A percentile compares a stretch with the other conserved stretches of the same genome.
These are phyloP conservation scores for Passiflora organensis DNA, from an alignment of 345 rosid species.

Conservation along the genomic window DNA sequence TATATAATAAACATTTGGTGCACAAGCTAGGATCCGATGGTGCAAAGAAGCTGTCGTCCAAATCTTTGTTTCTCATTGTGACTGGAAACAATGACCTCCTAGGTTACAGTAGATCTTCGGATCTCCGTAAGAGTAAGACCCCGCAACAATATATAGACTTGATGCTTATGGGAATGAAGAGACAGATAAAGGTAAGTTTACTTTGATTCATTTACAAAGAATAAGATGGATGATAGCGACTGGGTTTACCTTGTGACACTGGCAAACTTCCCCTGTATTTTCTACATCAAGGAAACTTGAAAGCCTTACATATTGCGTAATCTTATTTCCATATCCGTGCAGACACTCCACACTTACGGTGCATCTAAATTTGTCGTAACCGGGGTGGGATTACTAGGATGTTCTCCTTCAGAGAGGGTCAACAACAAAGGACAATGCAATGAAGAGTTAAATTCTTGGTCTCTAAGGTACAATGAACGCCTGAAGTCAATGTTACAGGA, in stretches of 20 bases:
- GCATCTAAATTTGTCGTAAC: constrained; percentile 50
- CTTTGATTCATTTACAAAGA: too few species aligned
- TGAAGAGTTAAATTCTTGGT: constrained; percentile 34
- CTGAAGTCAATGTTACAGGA: constrained; percentile 33
- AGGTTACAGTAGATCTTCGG: constrained; percentile 36
- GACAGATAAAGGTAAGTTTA: constrained; percentile 54
- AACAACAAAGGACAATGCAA: constrained; percentile 39
- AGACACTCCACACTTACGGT: constrained; percentile 39
- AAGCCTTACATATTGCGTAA: too few species aligned
- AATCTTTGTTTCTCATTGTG: constrained; percentile 44
- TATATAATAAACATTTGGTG: constrained; percentile 25
- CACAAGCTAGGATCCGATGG: constrained; percentile 25
- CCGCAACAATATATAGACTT: constrained; percentile 39
- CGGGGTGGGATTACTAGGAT: constrained; percentile 53
- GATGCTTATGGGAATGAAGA: constrained; percentile 46
- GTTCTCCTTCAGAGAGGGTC: constrained; percentile 46
- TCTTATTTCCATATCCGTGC: constrained; percentile 8
- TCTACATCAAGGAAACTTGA: too few species aligned
- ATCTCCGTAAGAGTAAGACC: constrained; percentile 23
- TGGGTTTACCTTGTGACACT: too few species aligned
- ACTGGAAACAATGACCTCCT: constrained; percentile 69
- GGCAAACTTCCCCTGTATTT: too few species aligned
- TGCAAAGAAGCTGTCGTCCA: constrained; percentile 35
- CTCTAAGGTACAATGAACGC: constrained; percentile 39
- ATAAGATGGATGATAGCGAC: too few species aligned